Evolutionary conservation across 2,329 filamentous ascomycete genomes (phyloP).

Genomic region (Aspergillus luchuensis): DNA sequence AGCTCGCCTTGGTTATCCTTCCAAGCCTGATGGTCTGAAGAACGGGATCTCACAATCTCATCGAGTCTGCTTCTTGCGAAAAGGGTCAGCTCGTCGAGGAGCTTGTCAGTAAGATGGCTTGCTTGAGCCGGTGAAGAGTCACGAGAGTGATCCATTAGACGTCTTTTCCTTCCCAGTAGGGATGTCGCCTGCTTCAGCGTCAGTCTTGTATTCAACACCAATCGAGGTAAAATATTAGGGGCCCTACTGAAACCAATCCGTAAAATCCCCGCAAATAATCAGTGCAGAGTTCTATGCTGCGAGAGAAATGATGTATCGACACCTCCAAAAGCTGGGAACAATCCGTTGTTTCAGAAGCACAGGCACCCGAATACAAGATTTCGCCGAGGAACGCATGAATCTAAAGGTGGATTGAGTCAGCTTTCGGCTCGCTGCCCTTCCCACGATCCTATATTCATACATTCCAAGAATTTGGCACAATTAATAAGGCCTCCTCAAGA

Average conservation of each 20-base stretch:
- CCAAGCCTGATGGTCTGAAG: slow-evolving; percentile 31
- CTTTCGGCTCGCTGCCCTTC: neutral
- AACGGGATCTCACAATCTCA: slow-evolving; percentile 40
- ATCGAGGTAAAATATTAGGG: neutral
- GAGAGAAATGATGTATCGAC: slow-evolving; percentile 79
- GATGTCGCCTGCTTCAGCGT: slow-evolving; percentile 31
- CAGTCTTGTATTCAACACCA: neutral
- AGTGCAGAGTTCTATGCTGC: slow-evolving; percentile 91
- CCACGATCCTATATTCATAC: slow-evolving; percentile 52
- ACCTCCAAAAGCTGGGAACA: slow-evolving; percentile 62
- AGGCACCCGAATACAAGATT: slow-evolving; percentile 68
- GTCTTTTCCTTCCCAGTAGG: slow-evolving; percentile 25
- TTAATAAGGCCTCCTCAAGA: slow-evolving; percentile 83
- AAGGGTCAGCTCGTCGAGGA: slow-evolving; percentile 35
- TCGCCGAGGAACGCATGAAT: slow-evolving; percentile 87
- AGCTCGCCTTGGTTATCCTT: slow-evolving; percentile 42
- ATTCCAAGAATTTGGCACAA: slow-evolving; percentile 94
- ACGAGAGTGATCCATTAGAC: slow-evolving; percentile 13
- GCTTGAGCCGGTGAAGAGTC: slow-evolving; percentile 12
- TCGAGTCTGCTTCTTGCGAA: slow-evolving; percentile 42
- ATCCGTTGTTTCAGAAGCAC: slow-evolving; percentile 39
- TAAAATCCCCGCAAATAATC: slow-evolving; percentile 91
- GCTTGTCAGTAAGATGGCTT: slow-evolving; percentile 24
- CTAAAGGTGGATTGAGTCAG: slow-evolving; percentile 46
- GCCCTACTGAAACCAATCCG: slow-evolving; percentile 75